Conservation (phyloP, 495 filamentous ascomycete genomes). For the Penicillium canescens region DNA sequence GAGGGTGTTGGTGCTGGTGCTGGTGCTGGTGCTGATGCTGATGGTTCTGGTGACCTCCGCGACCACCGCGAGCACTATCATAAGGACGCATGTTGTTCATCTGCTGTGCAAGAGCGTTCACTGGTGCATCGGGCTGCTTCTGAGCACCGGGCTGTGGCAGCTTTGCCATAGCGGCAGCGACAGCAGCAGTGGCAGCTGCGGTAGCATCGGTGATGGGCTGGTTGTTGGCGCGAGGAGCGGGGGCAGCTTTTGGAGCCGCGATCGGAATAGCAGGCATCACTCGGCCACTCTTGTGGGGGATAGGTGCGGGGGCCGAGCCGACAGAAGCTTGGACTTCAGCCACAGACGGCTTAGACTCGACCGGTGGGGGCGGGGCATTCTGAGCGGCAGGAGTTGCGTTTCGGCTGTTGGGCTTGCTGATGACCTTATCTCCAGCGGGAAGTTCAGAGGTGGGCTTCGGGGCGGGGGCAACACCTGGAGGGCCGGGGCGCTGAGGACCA, state of each 20-base stretch:
- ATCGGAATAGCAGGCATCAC: conserved; percentile 71
- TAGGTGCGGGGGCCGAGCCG: conserved; percentile 40
- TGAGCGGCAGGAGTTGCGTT: conserved; percentile 39
- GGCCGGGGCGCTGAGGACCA: conserved; percentile 43
- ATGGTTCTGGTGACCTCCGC: conserved; percentile 47
- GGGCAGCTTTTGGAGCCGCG: conserved; percentile 43
- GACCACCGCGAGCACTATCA: conserved; percentile 47
- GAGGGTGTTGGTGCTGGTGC: conserved; percentile 12
- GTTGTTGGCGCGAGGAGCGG: conserved; percentile 33
- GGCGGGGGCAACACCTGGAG: conserved; percentile 28
- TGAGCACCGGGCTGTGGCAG: conserved; percentile 53
- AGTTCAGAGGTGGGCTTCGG: conserved; percentile 45
- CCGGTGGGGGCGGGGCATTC: conserved; percentile 55
- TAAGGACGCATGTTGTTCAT: conserved; percentile 85
- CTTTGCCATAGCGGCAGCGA: conserved; percentile 88
- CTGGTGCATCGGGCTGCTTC: conserved; percentile 48
- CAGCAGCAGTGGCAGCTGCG: conserved; percentile 78
- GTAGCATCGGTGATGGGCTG: conserved; percentile 68
- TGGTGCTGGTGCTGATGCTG: too few relatives aligned
- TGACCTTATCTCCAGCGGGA: conserved; percentile 38
- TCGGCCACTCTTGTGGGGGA: conserved; percentile 59
- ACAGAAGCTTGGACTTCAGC: conserved; percentile 53
- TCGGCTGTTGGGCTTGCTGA: conserved; percentile 35
- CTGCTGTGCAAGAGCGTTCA: conserved; percentile 81
- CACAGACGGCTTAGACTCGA: conserved; percentile 66